A percentile compares a stretch with the other conserved stretches of the same genome.
Evolutionary conservation across 495 filamentous ascomycete species (phyloP).

Genomic region (Polyplosphaeria fusca): DNA sequence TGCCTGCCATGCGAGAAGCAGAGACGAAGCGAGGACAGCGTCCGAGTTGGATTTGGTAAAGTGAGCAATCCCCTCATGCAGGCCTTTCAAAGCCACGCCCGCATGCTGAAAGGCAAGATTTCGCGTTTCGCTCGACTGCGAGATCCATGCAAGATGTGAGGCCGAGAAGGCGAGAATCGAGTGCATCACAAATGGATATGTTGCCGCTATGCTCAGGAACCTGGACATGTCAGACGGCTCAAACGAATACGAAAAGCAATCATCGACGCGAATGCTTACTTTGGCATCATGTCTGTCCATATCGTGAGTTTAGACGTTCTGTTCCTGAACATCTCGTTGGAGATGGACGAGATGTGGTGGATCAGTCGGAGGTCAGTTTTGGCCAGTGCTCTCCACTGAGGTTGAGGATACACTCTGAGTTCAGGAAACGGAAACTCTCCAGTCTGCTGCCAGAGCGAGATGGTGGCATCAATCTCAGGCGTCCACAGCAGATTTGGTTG

Average conservation of each 20-base stretch:
- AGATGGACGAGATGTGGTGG: conserved; percentile 84
- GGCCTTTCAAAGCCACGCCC: conserved; percentile 75
- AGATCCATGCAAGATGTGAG: conserved; percentile 83
- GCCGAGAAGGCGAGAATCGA: conserved; percentile 86
- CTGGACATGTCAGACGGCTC: conserved; percentile 47
- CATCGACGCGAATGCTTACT: conserved; percentile 58
- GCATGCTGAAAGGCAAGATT: conserved; percentile 85
- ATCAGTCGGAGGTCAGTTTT: conserved; percentile 80
- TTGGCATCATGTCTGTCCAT: conserved; percentile 89
- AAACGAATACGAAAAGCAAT: conserved; percentile 28
- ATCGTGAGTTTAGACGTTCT: conserved; percentile 77
- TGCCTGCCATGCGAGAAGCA: conserved; percentile 93
- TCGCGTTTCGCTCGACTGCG: conserved; percentile 73
- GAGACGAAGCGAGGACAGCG: conserved; percentile 86
- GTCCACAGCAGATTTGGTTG: conserved; percentile 79
- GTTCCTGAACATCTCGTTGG: conserved; percentile 72
- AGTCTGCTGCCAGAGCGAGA: conserved; percentile 80
- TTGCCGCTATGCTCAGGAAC: conserved; percentile 77
- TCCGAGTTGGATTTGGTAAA: conserved; percentile 89
- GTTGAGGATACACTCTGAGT: conserved; percentile 66
- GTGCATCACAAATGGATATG: conserved; percentile 87
- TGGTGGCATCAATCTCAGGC: conserved; percentile 69
- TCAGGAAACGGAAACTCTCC: conserved; percentile 85
- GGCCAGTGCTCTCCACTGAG: conserved; percentile 63
- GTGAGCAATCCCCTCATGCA: conserved; percentile 78